Evolutionary conservation across 768 basidiomycete species (phyloP).

Genomic region (Termitomyces sp.): DNA sequence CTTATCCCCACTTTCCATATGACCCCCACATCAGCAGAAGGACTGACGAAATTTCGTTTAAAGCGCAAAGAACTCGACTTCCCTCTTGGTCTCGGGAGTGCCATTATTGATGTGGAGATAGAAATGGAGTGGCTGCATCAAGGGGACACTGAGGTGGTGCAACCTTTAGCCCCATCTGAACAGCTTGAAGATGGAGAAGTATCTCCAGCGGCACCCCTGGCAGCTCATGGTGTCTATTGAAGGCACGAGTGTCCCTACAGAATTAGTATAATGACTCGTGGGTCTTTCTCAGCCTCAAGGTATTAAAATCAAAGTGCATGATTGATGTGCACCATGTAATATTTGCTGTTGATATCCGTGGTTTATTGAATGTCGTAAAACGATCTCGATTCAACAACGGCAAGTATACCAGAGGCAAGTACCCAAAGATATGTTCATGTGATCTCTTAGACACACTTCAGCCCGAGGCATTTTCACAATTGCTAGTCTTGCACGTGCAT

Average conservation of each 20-base stretch:
- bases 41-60: constrained; percentile 37
- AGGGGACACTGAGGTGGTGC: constrained; percentile 2
- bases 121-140: constrained; percentile 42
- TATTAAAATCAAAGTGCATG: neutral
- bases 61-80: constrained; percentile 71
- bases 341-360: neutral
- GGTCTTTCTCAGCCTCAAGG: no score
- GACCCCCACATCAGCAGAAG: constrained; percentile 33
- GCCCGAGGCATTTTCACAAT: no score
- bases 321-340: neutral
- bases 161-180: neutral
- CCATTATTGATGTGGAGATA: constrained; percentile 64
- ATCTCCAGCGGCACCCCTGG: neutral
- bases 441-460: no score
- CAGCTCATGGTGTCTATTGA: neutral
- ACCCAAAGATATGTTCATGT: no score
- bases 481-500: no score
- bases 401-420: no score
- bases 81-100: constrained; percentile 64
- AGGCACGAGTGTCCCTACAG: neutral
- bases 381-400: no score
- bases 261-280: no score
- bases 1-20: constrained; percentile 83
- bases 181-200: neutral
- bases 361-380: neutral